Evolutionary conservation across 257 asterid species (phyloP).

Genomic region (Plantago ovata): DNA sequence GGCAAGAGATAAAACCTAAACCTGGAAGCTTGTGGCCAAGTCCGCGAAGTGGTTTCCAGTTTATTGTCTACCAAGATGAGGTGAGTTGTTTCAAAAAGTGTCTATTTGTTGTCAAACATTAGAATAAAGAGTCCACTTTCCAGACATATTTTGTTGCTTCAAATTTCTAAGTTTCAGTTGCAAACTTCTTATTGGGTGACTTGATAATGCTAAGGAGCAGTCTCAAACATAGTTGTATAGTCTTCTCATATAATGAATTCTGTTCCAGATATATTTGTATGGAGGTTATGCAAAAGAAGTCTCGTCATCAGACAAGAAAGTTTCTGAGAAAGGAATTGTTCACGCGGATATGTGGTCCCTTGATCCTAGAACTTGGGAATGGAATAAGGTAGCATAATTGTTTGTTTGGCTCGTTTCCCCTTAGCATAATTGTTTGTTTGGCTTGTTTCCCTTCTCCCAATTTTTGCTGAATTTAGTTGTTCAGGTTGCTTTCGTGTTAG

Average conservation of each 20-base stretch:
- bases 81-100: conserved; percentile 20
- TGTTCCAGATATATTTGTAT: conserved; percentile 73
- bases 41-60: conserved; percentile 96
- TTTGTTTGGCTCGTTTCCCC: conserved; percentile 22
- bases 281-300: conserved; percentile 98
- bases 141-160: background rate
- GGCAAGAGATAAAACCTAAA: conserved; percentile 95
- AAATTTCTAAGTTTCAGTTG: background rate
- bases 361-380: conserved; percentile 95
- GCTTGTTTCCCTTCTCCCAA: no score
- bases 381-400: conserved; percentile 75
- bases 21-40: conserved; percentile 98
- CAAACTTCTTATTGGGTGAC: conserved; percentile 10
- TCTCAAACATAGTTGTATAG: conserved; percentile 1
- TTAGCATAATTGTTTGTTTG: no score
- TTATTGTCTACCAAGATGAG: conserved; percentile 84
- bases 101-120: no score
- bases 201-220: conserved; percentile 11
- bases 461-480: no score
- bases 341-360: conserved; percentile 96
- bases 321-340: conserved; percentile 87
- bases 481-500: no score
- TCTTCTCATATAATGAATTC: background rate
- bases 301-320: conserved; percentile 65
- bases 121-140: background rate